Evolutionary conservation across 306 rosid species (phyloP).

Genomic region (Macrotyloma uniflorum): DNA sequence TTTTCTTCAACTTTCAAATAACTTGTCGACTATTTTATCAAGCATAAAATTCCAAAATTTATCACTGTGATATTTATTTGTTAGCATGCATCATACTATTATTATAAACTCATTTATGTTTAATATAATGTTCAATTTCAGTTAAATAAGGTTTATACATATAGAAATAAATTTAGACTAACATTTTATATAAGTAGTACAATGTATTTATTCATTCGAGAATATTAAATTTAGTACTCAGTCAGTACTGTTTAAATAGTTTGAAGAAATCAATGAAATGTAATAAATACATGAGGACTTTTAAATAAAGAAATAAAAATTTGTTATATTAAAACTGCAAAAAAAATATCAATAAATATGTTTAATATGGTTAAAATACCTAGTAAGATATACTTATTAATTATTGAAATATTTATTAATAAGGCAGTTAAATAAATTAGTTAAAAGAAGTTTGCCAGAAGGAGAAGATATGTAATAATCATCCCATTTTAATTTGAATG

Average conservation of each 20-base stretch:
- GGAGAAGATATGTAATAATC: background rate
- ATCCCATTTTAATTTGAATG: background rate
- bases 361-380: background rate
- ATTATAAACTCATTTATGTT: background rate
- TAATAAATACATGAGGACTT: background rate
- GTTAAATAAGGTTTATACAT: background rate
- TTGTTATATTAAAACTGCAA: background rate
- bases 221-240: background rate
- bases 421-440: background rate
- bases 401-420: background rate
- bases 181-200: too few species aligned
- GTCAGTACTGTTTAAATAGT: background rate
- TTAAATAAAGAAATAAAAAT: background rate
- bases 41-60: background rate
- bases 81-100: background rate
- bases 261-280: background rate
- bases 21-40: background rate
- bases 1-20: too few species aligned
- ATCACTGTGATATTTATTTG: background rate
- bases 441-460: background rate
- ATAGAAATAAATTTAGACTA: too few species aligned
- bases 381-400: background rate
- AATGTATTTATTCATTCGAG: too few species aligned
- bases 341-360: background rate
- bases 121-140: background rate